Evolutionary conservation across 805 yeast species (phyloP), one percentile per base, ranked within the genome.

Genomic region (Yarrowia yakushimensis): DNA sequence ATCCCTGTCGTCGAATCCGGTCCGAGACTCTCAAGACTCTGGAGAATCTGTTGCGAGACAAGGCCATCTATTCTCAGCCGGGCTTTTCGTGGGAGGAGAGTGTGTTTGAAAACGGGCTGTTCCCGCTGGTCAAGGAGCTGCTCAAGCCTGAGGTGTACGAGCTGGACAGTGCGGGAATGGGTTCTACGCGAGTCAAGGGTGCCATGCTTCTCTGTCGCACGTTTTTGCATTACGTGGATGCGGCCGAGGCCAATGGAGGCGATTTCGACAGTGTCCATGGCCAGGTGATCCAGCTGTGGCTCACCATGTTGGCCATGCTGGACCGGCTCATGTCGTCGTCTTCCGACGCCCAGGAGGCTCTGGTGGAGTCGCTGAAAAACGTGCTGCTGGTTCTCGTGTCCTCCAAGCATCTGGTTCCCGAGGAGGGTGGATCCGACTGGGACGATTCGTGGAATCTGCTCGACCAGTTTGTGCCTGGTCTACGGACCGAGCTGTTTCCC

Each of bases 1-100:
- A 91, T 69, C 96, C 97, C 18, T 89, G 96, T 71, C 78, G 89
- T 27, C 91, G 88, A 69, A 77, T 91, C 11, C 77, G 96, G 39
- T 73, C 81, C 0, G 82, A 80, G 71, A 92, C 96, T 0, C 73
- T 90, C 42, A 78, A 79, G 20, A 22, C 48, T 2, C 48, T 55
- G 48, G 48, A 55, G 30, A 27, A 39, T n/a, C 61, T 55, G 28
- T 27, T 55, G 28, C 34, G 46, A 5, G 48, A 55, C 30, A 55
- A 55, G 37, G n/a, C 13, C 15, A 18, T 41, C 6, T 39, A 39
- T n/a, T 39, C 46, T n/a, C 30, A 27, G 27, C 20, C 36, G 8
- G 48, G 30, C 1, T 55, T 55, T n/a, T 41, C 61, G n/a, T 55
- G 46, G 61, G 48, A 27, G n/a, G 48, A 55, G 30, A 63, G 62